Evolutionary conservation across 352 stramenopile genomes (phyloP), one percentile per base, ranked within the genome.

Genomic region (Phytophthora hybrid): DNA sequence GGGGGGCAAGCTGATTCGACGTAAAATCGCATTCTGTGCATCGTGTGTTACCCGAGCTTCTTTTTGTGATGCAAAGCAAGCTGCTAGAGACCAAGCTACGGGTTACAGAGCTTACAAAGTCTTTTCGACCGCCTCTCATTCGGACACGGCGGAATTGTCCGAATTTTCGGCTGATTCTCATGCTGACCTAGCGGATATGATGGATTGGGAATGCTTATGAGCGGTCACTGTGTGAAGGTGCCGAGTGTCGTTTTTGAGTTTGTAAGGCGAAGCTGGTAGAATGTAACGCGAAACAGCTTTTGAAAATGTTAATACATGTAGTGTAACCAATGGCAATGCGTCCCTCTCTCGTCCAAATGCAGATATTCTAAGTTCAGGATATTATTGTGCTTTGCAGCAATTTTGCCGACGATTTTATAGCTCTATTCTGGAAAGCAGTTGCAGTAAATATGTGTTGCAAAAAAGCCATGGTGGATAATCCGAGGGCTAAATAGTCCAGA

Each of bases 1-100:
- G 2, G 62, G 74, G 21, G 59, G 71, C 9, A 55, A 46, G 32
- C 52, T 75, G 13, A 44, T 32, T 7, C 71, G 74, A 16, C 46
- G 71, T 16, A 74, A 73, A 14, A 63, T 78, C 14, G 58, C 53
- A 8, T 82, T 84, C 44, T 84, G 77, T 16, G 51, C 58, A 1
- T 34, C 59, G 14, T 84, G 77, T 44, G 66, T 82, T 26, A 46
- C 61, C 46, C 23, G 60, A 0, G 44, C 66, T 23, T 6, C 71
- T 7, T 66, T 61, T 14, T 49, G 44, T 34, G 59, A 63, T n/a
- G 61, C 71, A 1, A 62, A 21, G 5, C n/a, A 61, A 23, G 57
- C 59, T 0, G 67, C 71, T 9, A 63, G 58, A 32, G 66, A 9
- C 23, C 71, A 69, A 52, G 37, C 37, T 44, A 44, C 37, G 37